Evolutionary conservation across 306 rosid genomes (phyloP), one percentile per base, ranked within the genome.

Genomic region (Coriaria nepalensis): DNA sequence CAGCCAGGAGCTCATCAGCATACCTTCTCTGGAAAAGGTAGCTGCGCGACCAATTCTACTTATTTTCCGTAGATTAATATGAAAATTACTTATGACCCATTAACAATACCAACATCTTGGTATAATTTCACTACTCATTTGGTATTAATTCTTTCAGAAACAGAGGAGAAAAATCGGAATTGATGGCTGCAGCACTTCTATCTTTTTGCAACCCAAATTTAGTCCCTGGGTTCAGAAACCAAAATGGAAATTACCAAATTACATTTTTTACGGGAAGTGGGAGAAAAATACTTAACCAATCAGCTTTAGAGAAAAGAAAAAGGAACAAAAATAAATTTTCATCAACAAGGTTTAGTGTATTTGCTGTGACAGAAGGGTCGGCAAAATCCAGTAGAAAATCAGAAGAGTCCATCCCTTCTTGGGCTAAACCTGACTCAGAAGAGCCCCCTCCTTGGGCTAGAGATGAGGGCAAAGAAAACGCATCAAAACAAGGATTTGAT

Each of bases 371-470:
- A 0, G 68, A 85, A 75, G 95, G 95, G 10, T 90, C 97, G 3
- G 74, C 93, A 5, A 75, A 90, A 6, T 71, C 95, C n/a, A n/a
- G n/a, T 2, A 71, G 73, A 62, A 80, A 81, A 59, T 84, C 96
- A 0, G 96, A 92, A 0, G 93, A 85, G 52, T 72, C 62, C 33
- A 70, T 79, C 42, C 98, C 96, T 6, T 63, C 96, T 2, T 79
- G 98, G 98, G 94, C 98, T 6, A 92, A 63, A 57, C 73, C 81
- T 0, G 96, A 79, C 29, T 77, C 98, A 2, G 83, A 75, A 11
- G 98, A 85, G 58, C 87, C 94, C 33, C 98, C 98, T 5, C 98
- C 98, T 10, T 85, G 98, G 98, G 94, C 83, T 15, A 76, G 59
- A 52, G 61, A 68, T 5, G 94, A 81, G 45, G 56, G 68, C 34